Evolutionary conservation across 2,329 filamentous ascomycete genomes (phyloP), one percentile per base, ranked within the genome.

Genomic region (Fonsecaea monophora): DNA sequence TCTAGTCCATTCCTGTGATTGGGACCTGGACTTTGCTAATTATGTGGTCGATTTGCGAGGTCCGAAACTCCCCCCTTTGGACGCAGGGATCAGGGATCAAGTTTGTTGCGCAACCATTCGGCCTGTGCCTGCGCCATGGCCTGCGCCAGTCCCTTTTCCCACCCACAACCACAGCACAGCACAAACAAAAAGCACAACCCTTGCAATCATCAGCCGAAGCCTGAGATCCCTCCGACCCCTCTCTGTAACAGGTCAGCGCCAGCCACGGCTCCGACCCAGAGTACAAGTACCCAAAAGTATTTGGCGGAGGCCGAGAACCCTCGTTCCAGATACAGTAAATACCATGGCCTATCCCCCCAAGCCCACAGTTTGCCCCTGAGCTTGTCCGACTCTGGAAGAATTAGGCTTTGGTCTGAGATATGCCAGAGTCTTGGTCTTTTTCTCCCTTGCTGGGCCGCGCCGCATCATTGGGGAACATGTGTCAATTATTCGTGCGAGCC

Each of bases 321-420:
- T 9, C 5, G 25, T 25, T 25, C 45, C 45, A 50, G 45, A 50
- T 50, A 4, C 40, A 50, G 21, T 12, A 25, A 50, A 50, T 25
- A 25, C 45, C 45, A 50, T 48, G 42, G 45, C 25, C 18, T 50
- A 50, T 12, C 25, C 45, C 45, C 42, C 4, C 42, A 6, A 50
- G 21, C 35, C 40, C 35, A 40, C 55, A 42, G 25, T 15, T 37
- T 37, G 40, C 55, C 55, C 55, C 55, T 58, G 55, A 58, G 25
- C 13, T 50, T 50, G 45, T 50, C 45, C 45, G 45, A 50, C 45
- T 50, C 45, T 50, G 45, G 45, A 9, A 21, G 13, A 21, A 50
- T 50, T 50, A 50, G 45, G 25, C 45, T 50, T 25, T 50, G 45
- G 45, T 12, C 18, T 50, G 45, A 50, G 45, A 50, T 50, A 50